These are phyloP conservation scores for Melaleuca quinquenervia DNA, from an alignment of 345 rosid genomes.

Conservation along the genomic window DNA sequence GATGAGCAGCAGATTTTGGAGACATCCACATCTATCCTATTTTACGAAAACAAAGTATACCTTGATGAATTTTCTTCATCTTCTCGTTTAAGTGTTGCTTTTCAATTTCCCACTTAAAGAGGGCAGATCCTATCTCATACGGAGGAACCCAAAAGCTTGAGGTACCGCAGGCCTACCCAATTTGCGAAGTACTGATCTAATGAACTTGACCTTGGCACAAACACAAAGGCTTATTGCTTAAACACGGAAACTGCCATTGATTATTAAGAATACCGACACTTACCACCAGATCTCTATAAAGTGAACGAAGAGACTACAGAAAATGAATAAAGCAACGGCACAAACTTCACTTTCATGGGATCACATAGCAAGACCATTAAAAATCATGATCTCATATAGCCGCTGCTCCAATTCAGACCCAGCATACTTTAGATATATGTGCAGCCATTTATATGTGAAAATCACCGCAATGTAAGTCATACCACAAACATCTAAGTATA, in stretches of 20 bases:
- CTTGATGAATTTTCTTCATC: not conserved
- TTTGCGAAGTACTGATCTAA: not conserved
- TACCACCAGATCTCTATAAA: not conserved
- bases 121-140: not conserved
- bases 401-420: not conserved
- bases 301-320: not conserved
- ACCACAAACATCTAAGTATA: not conserved
- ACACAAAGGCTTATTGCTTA: not conserved
- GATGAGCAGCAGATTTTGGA: not conserved
- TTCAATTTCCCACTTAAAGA: not conserved
- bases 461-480: not conserved
- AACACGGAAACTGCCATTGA: not conserved
- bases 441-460: not conserved
- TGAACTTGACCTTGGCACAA: not conserved
- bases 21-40: not conserved
- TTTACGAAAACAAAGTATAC: not conserved
- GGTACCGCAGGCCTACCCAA: not conserved
- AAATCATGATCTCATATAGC: not conserved
- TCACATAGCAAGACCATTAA: conserved; percentile 3
- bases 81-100: not conserved
- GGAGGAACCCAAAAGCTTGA: not conserved
- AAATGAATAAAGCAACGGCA: not conserved
- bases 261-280: not conserved
- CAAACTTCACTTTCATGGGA: conserved; percentile 6
- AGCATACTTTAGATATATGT: not conserved